A percentile compares a stretch with the other conserved stretches of the same genome.
phyloP scores from a whole-genome alignment of 352 stramenopile genomes.

The Phytophthora pseudosyringae region DNA sequence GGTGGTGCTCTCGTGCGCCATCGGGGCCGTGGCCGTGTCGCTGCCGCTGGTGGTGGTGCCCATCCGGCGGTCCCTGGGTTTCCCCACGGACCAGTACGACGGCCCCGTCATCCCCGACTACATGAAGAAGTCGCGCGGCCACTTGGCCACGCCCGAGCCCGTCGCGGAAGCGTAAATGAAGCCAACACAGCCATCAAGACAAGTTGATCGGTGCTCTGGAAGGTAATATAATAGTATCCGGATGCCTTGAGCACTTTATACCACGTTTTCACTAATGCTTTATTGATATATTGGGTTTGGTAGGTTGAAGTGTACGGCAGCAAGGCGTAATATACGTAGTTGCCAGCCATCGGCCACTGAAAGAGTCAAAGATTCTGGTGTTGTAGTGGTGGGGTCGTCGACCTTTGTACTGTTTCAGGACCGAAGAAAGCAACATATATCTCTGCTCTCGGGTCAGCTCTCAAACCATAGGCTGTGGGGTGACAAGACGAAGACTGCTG shows the following conservation, averaged over 20 bases:
- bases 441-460: too few species aligned
- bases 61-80: constrained; percentile 81
- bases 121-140: constrained; percentile 77
- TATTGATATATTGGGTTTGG: neutral
- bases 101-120: constrained; percentile 78
- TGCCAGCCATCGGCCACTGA: neutral
- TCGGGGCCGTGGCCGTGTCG: constrained; percentile 71
- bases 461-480: too few species aligned
- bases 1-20: constrained; percentile 83
- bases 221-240: constrained; percentile 14
- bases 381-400: too few species aligned
- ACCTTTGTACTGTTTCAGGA: too few species aligned
- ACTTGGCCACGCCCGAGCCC: constrained; percentile 48
- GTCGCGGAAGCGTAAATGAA: constrained; percentile 42
- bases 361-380: too few species aligned
- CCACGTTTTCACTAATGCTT: neutral
- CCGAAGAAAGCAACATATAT: too few species aligned
- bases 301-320: constrained; percentile 1
- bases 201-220: constrained; percentile 8
- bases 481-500: too few species aligned
- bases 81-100: constrained; percentile 91
- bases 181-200: constrained; percentile 16
- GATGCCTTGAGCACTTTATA: neutral
- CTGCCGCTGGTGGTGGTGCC: constrained; percentile 85
- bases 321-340: constrained; percentile 20